Evolutionary conservation across 805 yeast species (phyloP).

Genomic region (Clavispora carvajalis): DNA sequence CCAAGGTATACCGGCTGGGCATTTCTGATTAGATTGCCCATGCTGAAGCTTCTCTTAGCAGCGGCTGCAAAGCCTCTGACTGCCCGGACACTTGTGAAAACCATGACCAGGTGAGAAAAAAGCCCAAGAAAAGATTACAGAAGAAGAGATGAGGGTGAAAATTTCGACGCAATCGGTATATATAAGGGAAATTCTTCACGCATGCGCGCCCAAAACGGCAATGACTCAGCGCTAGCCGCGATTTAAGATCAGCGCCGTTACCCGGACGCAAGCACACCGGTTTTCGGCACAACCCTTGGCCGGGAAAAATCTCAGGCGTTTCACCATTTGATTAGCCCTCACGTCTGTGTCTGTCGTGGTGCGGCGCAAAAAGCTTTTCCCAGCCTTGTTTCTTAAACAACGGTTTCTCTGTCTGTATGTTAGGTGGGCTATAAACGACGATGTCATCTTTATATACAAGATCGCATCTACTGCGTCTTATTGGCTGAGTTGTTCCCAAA

Average conservation of each 20-base stretch:
- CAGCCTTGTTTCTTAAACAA: too few species aligned
- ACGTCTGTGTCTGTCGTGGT: too few species aligned
- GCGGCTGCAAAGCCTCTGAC: neutral
- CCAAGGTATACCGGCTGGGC: constrained; percentile 48
- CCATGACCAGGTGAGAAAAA: constrained; percentile 1
- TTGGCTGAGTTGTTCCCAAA: neutral
- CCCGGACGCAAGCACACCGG: constrained; percentile 9
- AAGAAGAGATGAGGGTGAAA: constrained; percentile 1
- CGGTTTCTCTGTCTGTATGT: too few species aligned
- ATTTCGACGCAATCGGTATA: constrained; percentile 1
- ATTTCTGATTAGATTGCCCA: neutral
- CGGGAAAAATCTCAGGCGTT: too few species aligned
- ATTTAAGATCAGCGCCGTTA: constrained; percentile 17
- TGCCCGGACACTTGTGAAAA: constrained; percentile 9
- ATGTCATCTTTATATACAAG: neutral
- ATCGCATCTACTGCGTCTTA: neutral
- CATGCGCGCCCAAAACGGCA: constrained; percentile 16
- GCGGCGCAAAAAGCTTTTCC: too few species aligned
- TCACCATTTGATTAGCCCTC: too few species aligned
- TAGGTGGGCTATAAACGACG: neutral
- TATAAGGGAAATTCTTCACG: neutral
- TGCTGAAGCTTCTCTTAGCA: constrained; percentile 1
- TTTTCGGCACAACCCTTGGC: too few species aligned
- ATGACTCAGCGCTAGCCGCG: constrained; percentile 23
- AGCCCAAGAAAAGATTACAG: neutral